These are phyloP conservation scores for Prunus persica DNA, from an alignment of 306 rosid genomes.

Conservation along the genomic window Prunus_persica_NCBIv2 NC_034015.1:19060501-19061000, in stretches of 20 bases:
- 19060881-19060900: slow-evolving; percentile 53
- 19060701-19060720: slow-evolving; percentile 29
- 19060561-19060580: not conserved
- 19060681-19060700: not conserved
- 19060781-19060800: slow-evolving; percentile 36
- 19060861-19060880: not conserved
- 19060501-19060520: too few relatives aligned
- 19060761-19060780: slow-evolving; percentile 55
- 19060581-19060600: slow-evolving; percentile 33
- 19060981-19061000: slow-evolving; percentile 1
- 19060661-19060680: not conserved
- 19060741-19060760: slow-evolving; percentile 61
- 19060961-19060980: slow-evolving; percentile 47
- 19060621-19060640: slow-evolving; percentile 55
- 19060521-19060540: too few relatives aligned
- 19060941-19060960: slow-evolving; percentile 43
- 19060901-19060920: slow-evolving; percentile 35
- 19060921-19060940: slow-evolving; percentile 47
- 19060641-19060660: slow-evolving; percentile 13
- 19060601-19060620: slow-evolving; percentile 52
- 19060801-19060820: not conserved
- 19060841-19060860: too few relatives aligned
- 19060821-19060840: too few relatives aligned
- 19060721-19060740: slow-evolving; percentile 47
- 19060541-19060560: too few relatives aligned